Evolutionary conservation across 1,284 basidiomycete species (phyloP).

Genomic region (Tilletia setariae): DNA sequence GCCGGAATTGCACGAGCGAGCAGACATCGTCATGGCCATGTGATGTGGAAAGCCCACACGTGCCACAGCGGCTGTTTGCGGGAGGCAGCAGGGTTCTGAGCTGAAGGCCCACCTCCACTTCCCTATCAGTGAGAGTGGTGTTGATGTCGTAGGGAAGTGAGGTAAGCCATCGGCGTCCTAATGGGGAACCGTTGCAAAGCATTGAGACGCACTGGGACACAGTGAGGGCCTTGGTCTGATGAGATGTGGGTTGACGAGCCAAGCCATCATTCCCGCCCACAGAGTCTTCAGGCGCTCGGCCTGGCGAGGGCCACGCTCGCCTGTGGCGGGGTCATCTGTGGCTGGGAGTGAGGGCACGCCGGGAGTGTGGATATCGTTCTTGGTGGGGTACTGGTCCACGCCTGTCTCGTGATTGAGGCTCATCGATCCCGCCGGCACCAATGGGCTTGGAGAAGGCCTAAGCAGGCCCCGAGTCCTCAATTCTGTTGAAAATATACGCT

Average conservation of each 20-base stretch:
- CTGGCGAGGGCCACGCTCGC: background rate
- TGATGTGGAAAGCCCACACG: background rate
- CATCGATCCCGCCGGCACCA: no score
- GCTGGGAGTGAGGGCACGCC: background rate
- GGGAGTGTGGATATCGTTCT: background rate
- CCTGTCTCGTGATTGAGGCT: no score
- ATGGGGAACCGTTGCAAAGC: background rate
- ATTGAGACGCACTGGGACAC: background rate
- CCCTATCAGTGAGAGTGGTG: constrained; percentile 9
- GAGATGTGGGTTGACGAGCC: background rate
- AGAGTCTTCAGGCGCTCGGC: background rate
- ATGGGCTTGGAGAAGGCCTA: no score
- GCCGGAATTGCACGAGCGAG: background rate
- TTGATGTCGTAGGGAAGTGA: background rate
- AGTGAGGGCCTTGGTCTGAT: background rate
- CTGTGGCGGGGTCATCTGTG: background rate
- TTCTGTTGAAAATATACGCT: no score
- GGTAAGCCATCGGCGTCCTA: background rate
- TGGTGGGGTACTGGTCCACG: background rate
- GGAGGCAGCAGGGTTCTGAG: background rate
- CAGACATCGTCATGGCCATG: background rate
- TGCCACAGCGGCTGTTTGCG: background rate
- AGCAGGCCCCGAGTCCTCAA: background rate
- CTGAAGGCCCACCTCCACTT: background rate
- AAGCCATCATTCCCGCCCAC: background rate